Conservation (phyloP, 176 grass and related monocot species). For the Cenchrus purpureus region DNA sequence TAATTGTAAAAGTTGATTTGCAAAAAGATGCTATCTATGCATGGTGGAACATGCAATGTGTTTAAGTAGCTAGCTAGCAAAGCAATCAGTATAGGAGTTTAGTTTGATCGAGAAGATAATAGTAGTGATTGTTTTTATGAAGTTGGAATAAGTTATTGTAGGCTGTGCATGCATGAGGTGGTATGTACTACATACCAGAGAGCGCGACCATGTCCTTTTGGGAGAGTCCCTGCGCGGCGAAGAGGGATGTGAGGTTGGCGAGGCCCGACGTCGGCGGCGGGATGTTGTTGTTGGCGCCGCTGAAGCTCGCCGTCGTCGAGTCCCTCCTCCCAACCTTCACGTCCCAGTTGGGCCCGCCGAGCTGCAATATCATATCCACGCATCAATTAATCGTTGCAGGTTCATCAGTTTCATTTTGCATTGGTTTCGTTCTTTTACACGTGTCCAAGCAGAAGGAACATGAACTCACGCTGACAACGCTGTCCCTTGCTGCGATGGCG, state of each 20-base stretch:
- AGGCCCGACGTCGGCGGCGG: conserved; percentile 52
- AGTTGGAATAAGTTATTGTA: too few species aligned
- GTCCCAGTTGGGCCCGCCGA: conserved; percentile 60
- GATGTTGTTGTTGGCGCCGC: conserved; percentile 66
- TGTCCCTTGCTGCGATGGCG: conserved; percentile 60
- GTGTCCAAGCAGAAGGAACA: too few species aligned
- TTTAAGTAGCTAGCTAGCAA: too few species aligned
- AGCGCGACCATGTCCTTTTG: conserved; percentile 68
- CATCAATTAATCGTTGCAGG: too few species aligned
- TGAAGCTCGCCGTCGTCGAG: conserved; percentile 59
- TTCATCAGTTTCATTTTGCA: too few species aligned
- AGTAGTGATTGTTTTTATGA: too few species aligned
- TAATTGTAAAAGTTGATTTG: background rate
- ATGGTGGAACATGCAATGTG: background rate
- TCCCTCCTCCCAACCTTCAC: conserved; percentile 70
- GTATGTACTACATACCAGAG: conserved; percentile 28
- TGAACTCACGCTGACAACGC: conserved; percentile 29
- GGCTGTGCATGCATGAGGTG: too few species aligned
- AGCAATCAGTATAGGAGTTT: too few species aligned
- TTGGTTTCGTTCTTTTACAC: too few species aligned
- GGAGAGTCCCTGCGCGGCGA: conserved; percentile 66
- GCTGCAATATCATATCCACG: conserved; percentile 11
- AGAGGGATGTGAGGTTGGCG: conserved; percentile 58
- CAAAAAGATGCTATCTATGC: background rate
- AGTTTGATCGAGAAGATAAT: too few species aligned